A percentile compares a stretch with the other conserved stretches of the same genome.
Conservation (phyloP, 345 rosid genomes). For the Excoecaria agallocha region DNA sequence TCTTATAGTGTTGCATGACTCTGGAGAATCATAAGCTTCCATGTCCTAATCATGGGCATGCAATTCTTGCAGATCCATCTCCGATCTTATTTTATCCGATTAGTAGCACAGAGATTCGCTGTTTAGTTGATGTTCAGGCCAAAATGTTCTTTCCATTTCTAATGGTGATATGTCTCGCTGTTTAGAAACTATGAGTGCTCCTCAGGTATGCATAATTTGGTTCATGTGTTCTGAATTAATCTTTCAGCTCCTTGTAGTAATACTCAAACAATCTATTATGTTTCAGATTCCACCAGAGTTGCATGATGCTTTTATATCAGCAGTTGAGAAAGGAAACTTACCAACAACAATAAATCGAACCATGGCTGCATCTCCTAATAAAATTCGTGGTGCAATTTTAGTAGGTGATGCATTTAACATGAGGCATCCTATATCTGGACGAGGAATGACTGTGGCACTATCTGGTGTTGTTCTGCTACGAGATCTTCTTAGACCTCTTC, state of each 20-base stretch:
- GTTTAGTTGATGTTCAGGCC: constrained; percentile 19
- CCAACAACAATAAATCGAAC: constrained; percentile 14
- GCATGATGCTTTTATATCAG: constrained; percentile 14
- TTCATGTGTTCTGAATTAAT: too few species aligned
- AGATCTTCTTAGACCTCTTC: constrained; percentile 13
- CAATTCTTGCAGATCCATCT: constrained; percentile 17
- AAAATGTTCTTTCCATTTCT: constrained; percentile 16
- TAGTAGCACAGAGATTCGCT: constrained; percentile 23
- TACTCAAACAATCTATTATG: too few species aligned
- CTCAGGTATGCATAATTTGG: neutral
- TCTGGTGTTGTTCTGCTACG: constrained; percentile 13
- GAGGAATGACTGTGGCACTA: constrained; percentile 22
- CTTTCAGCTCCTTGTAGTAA: too few species aligned
- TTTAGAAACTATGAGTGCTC: constrained; percentile 15
- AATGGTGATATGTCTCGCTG: constrained; percentile 20
- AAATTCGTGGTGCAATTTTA: constrained; percentile 18
- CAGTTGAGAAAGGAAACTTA: constrained; percentile 6
- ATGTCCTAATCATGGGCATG: constrained; percentile 20
- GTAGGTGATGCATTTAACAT: constrained; percentile 22
- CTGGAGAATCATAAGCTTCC: constrained; percentile 17
- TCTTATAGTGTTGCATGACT: constrained; percentile 12
- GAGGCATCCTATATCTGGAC: constrained; percentile 23
- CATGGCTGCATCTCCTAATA: constrained; percentile 19
- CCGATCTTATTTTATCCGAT: constrained; percentile 18
- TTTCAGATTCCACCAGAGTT: constrained; percentile 10